Base-by-base conservation (phyloP, 2,329 filamentous ascomycete genomes). In the Allantophomopsis lycopodina region DNA sequence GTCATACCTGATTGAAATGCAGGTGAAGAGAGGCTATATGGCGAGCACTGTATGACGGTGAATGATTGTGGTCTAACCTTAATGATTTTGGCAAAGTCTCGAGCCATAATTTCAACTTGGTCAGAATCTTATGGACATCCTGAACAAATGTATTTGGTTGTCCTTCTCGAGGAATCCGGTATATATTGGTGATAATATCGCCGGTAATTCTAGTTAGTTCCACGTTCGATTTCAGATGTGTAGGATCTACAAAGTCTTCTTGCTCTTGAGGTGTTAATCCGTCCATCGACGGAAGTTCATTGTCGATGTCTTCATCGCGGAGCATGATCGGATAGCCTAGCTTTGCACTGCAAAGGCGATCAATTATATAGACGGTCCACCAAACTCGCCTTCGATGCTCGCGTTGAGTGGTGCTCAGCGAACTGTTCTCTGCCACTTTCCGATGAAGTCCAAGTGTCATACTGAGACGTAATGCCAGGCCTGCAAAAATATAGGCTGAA, bases 271-370 rank as follows among this genome's bases (percentile, higher is more conserved):
- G 50, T 13, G 45, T 44, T 2, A 58, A 55, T 11, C 45, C 48
- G 5, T 57, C 49, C 2, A 49, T 50, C 13, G 55, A 59, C 4
- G 60, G 60, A 46, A 61, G 52, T 39, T 60, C 56, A 20, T 58
- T 49, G 30, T 61, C 58, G 33, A 62, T 68, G 14, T 68, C 66
- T 30, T 65, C 59, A 38, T 71, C 66, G 11, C 60, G 58, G 5
- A 71, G 62, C 32, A 65, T 63, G 6, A 64, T 59, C 0, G 68
- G 65, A 17, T 68, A 60, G 0, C 66, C 64, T 38, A 69, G 57
- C 36, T 67, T 65, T 0, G 65, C 63, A 3, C 63, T 63, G 59
- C 61, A 67, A 55, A 69, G 62, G 2, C 66, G 59, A 41, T 67
- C 64, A 16, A 66, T 53, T 7, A 54, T 59, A 34, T 65, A 66